Evolutionary conservation across 2,329 filamentous ascomycete genomes (phyloP).

Genomic region (Xylaria sp.): DNA sequence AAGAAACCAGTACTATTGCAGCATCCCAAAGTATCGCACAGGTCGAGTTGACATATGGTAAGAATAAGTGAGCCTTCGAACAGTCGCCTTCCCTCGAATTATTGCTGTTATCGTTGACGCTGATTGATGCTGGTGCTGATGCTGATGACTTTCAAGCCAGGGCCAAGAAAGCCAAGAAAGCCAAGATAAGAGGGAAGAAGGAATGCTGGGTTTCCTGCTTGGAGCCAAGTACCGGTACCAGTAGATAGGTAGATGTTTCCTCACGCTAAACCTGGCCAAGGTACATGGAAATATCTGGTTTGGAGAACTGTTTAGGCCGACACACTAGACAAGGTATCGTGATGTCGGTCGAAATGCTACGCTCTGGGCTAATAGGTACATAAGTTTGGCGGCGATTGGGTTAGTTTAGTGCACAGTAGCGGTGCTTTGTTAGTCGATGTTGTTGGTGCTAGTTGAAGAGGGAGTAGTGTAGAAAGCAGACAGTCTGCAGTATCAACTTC

Average conservation of each 20-base stretch:
- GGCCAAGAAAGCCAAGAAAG: neutral
- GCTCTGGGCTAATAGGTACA: neutral
- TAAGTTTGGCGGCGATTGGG: too few relatives aligned
- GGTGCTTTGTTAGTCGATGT: neutral
- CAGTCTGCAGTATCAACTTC: slow-evolving; percentile 49
- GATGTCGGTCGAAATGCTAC: too few relatives aligned
- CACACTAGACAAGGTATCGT: neutral
- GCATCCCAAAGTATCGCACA: neutral
- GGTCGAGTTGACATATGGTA: neutral
- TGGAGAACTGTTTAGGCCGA: too few relatives aligned
- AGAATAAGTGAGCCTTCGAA: too few relatives aligned
- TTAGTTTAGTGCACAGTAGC: too few relatives aligned
- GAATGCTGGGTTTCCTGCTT: neutral
- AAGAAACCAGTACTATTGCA: too few relatives aligned
- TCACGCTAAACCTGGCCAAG: neutral
- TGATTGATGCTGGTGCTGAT: neutral
- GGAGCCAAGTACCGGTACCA: neutral
- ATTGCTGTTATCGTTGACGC: neutral
- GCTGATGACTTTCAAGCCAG: neutral
- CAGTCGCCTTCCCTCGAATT: neutral
- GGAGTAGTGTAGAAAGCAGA: neutral
- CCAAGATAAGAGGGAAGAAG: neutral
- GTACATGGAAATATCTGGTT: too few relatives aligned
- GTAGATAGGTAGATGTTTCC: neutral
- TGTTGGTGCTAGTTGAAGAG: neutral